Conservation (phyloP, 805 yeast species). For the Wickerhamomyces subpelliculosus region DNA sequence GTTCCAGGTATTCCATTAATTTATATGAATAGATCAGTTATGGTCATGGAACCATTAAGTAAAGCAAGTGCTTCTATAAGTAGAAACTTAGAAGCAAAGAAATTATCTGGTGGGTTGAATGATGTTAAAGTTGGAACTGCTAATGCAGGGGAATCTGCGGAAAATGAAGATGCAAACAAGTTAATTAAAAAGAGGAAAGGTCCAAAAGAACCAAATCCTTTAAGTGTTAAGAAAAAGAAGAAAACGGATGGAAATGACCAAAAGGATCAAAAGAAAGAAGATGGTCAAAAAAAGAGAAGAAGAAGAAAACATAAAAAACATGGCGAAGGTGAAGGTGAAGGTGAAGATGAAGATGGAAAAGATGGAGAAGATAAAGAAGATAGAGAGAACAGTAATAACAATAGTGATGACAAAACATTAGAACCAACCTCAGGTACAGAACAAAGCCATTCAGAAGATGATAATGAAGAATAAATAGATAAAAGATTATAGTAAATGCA, state of each 20-base stretch:
- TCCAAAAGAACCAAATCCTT: conserved; percentile 82
- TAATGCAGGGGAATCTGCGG: conserved; percentile 20
- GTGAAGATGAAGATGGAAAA: background rate
- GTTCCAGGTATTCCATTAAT: conserved; percentile 89
- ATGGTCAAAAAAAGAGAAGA: conserved; percentile 14
- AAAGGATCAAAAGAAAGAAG: conserved; percentile 7
- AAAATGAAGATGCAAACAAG: conserved; percentile 12
- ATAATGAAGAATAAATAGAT: too few relatives aligned
- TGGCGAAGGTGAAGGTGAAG: background rate
- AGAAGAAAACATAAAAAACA: conserved; percentile 13
- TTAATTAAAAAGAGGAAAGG: conserved; percentile 49
- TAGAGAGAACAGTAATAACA: background rate
- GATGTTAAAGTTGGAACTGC: conserved; percentile 48
- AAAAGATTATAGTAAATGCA: too few relatives aligned
- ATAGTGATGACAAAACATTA: background rate
- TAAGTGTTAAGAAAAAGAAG: conserved; percentile 82
- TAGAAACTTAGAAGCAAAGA: conserved; percentile 48
- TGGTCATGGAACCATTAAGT: conserved; percentile 93
- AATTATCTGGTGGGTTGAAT: conserved; percentile 75
- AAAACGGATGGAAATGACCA: conserved; percentile 27
- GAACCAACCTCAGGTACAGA: too few relatives aligned
- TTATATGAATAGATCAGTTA: conserved; percentile 83
- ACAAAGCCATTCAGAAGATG: too few relatives aligned
- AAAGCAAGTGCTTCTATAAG: conserved; percentile 53
- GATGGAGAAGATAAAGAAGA: background rate